Evolutionary conservation across 805 yeast genomes (phyloP).

Genomic region (Candida verbasci): DNA sequence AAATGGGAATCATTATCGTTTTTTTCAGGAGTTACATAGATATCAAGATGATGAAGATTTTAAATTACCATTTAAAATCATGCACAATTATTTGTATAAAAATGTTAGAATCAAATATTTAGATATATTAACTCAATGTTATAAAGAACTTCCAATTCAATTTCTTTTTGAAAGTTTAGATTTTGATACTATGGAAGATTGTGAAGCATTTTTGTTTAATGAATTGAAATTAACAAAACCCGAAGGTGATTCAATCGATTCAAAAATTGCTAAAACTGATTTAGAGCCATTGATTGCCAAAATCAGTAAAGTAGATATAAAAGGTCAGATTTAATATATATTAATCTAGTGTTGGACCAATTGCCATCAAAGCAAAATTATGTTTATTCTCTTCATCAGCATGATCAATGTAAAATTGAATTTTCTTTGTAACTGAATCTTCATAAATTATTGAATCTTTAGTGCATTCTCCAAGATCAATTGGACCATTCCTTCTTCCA

Average conservation of each 20-base stretch:
- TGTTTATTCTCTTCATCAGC: conserved; percentile 57
- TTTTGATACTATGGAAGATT: conserved; percentile 34
- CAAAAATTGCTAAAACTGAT: background rate
- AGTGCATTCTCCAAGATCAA: conserved; percentile 48
- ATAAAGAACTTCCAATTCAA: conserved; percentile 40
- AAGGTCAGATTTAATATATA: conserved; percentile 65
- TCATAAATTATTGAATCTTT: conserved; percentile 40
- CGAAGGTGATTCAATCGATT: background rate
- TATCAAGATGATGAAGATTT: conserved; percentile 10
- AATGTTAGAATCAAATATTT: conserved; percentile 58
- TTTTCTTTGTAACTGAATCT: conserved; percentile 45
- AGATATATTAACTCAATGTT: conserved; percentile 52
- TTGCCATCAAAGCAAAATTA: conserved; percentile 74
- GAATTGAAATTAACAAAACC: conserved; percentile 38
- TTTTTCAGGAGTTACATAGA: conserved; percentile 35
- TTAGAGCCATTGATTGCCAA: background rate
- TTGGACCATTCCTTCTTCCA: conserved; percentile 79
- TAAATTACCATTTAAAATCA: conserved; percentile 18
- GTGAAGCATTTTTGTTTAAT: conserved; percentile 24
- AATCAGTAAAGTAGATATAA: conserved; percentile 59
- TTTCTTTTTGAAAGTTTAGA: conserved; percentile 36
- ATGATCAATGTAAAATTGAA: conserved; percentile 62
- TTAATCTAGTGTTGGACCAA: conserved; percentile 54
- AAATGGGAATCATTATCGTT: conserved; percentile 37
- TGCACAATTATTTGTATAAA: conserved; percentile 43